These are phyloP conservation scores for Podospora anserina DNA, from an alignment of 495 filamentous ascomycete genomes.

Conservation along the genomic window DNA sequence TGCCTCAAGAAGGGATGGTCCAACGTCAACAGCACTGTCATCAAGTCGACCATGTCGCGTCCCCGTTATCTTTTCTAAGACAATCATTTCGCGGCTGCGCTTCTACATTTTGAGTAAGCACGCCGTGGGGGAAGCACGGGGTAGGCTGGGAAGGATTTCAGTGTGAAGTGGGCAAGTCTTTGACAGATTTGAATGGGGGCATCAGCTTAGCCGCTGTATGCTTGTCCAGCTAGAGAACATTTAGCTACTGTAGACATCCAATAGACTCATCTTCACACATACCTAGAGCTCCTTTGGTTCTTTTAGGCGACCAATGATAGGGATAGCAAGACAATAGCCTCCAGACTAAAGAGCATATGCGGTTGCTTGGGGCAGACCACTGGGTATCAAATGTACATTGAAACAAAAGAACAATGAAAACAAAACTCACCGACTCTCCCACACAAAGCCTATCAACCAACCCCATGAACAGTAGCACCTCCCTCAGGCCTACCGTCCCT, in stretches of 20 bases:
- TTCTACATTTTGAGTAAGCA: neutral
- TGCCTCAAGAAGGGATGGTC: conserved; percentile 99
- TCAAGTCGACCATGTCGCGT: conserved; percentile 99
- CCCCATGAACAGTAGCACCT: neutral
- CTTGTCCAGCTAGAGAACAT: too few relatives aligned
- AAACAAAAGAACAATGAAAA: neutral
- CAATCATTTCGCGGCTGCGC: neutral
- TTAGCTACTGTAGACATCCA: neutral
- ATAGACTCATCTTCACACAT: neutral
- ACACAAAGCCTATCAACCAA: too few relatives aligned
- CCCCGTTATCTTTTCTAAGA: conserved; percentile 39
- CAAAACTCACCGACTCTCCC: neutral
- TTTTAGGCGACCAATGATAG: neutral
- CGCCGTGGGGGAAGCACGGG: neutral
- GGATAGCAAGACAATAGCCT: neutral
- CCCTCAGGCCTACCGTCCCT: neutral
- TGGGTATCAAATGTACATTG: neutral
- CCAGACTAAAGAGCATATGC: neutral
- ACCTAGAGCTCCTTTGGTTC: neutral
- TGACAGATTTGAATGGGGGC: too few relatives aligned
- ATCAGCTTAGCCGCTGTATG: too few relatives aligned
- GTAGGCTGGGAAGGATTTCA: neutral
- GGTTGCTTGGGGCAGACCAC: neutral
- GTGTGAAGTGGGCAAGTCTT: too few relatives aligned
- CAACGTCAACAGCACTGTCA: conserved; percentile 97